Evolutionary conservation across 306 rosid species (phyloP), one percentile per base, ranked within the genome.

Genomic region (Morella rubra): DNA sequence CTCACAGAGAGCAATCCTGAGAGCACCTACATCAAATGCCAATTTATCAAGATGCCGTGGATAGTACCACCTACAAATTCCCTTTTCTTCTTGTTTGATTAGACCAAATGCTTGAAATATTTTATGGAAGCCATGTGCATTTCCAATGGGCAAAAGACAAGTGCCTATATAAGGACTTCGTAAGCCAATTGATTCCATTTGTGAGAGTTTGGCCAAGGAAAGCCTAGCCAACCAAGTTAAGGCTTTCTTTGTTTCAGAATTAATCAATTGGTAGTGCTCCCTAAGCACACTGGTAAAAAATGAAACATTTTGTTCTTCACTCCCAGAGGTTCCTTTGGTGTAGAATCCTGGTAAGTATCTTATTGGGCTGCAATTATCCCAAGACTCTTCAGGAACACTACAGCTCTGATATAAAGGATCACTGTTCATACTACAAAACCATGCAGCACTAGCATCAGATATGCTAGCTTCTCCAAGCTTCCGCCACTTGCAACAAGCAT

Each of bases 381-480:
- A 84, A 55, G 81, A 49, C 81, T 92, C 97, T 83, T 95, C 97
- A 0, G 92, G 88, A 73, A 84, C 86, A 58, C 77, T 87, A 83
- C 98, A 95, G 79, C 85, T 88, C 82, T 88, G 96, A 81, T 85
- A 88, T 6, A 70, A 73, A 77, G 91, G 89, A 72, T 95, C 93
- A 51, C 85, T 68, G 71, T 92, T 88, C 98, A 95, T 92, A 74
- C 97, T 90, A 88, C 98, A 95, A 87, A 95, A 95, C 97, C 98
- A 95, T 15, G 88, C 96, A 70, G 86, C 84, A 74, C 83, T 79
- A 51, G 87, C 83, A 82, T 85, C 86, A 77, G 92, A 81, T 76
- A 73, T 58, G 75, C 75, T 79, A 62, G 85, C 76, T 76, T 88
- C 97, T 50, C 80, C 85, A 81, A 92, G 87, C 87, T 86, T 90